phyloP scores from a whole-genome alignment of 495 filamentous ascomycete species.

The Penicillium antarcticum region DNA sequence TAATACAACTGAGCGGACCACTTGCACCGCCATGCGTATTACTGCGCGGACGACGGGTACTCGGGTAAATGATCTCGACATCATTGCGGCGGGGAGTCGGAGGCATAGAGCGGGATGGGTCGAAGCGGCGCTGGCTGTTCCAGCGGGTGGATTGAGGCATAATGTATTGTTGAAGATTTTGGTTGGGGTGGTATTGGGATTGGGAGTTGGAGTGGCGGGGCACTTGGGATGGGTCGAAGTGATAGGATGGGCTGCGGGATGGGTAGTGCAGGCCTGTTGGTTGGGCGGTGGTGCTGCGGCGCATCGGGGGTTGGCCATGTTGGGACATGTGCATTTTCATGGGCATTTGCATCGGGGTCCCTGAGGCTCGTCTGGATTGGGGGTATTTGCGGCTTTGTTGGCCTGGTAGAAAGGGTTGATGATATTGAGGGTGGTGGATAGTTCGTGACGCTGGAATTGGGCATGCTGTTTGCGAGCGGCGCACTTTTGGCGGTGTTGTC shows the following conservation, averaged over 20 bases:
- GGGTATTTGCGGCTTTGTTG: constrained; percentile 15
- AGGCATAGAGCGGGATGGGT: constrained; percentile 17
- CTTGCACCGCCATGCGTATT: constrained; percentile 27
- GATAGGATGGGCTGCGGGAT: constrained; percentile 20
- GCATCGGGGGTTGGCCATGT: not conserved
- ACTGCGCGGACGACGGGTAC: constrained; percentile 36
- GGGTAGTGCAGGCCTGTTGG: constrained; percentile 4
- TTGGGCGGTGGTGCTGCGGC: constrained; percentile 7
- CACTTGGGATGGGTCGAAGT: constrained; percentile 25
- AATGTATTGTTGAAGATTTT: constrained; percentile 2
- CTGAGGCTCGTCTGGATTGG: constrained; percentile 10
- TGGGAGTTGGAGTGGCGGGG: constrained; percentile 33
- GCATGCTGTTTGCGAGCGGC: constrained; percentile 28
- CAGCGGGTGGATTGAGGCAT: constrained; percentile 15
- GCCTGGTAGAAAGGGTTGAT: constrained; percentile 22
- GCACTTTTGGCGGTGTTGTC: constrained; percentile 24
- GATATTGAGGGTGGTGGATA: constrained; percentile 30
- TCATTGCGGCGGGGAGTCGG: constrained; percentile 29
- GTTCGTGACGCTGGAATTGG: constrained; percentile 10
- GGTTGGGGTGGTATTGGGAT: constrained; percentile 7
- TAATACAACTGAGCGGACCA: constrained; percentile 33
- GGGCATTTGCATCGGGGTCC: not conserved
- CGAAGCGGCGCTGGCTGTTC: constrained; percentile 18
- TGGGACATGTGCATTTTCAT: no score
- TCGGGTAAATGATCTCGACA: constrained; percentile 35